phyloP scores from a whole-genome alignment of 1,284 basidiomycete genomes.

The Malassezia cuniculi region DNA sequence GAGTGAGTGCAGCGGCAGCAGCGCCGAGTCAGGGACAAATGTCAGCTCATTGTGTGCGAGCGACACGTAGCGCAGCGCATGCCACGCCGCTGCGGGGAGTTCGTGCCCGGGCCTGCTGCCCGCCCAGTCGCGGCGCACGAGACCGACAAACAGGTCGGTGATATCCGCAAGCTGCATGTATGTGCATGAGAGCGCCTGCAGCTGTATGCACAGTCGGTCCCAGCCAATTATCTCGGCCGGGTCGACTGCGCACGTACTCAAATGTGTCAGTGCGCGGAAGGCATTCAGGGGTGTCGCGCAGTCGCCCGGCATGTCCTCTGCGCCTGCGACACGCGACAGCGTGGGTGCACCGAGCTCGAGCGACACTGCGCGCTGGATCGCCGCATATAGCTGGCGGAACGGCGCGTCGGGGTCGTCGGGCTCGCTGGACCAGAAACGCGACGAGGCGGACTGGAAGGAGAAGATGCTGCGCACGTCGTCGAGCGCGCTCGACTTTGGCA shows the following conservation, averaged over 20 bases:
- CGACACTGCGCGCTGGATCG: slow-evolving; percentile 73
- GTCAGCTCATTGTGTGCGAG: slow-evolving; percentile 70
- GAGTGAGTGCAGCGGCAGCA: slow-evolving; percentile 50
- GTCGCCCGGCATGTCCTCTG: slow-evolving; percentile 58
- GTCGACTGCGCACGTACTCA: slow-evolving; percentile 67
- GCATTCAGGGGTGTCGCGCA: slow-evolving; percentile 66
- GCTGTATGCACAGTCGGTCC: slow-evolving; percentile 61
- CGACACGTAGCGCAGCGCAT: slow-evolving; percentile 62
- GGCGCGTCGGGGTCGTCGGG: slow-evolving; percentile 52
- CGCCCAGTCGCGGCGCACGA: slow-evolving; percentile 58
- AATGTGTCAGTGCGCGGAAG: slow-evolving; percentile 66
- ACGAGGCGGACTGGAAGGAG: slow-evolving; percentile 57
- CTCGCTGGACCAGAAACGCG: slow-evolving; percentile 11
- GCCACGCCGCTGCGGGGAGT: slow-evolving; percentile 62
- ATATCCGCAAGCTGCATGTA: slow-evolving; percentile 70
- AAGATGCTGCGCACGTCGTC: slow-evolving; percentile 60
- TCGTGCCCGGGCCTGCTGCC: slow-evolving; percentile 5
- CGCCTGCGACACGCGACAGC: slow-evolving; percentile 56
- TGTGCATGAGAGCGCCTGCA: slow-evolving; percentile 61
- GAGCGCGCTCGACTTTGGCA: background rate
- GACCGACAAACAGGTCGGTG: slow-evolving; percentile 62
- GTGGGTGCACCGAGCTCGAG: slow-evolving; percentile 49
- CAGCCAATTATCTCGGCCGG: slow-evolving; percentile 71
- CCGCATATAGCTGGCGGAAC: slow-evolving; percentile 70
- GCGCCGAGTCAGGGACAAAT: slow-evolving; percentile 55